phyloP scores from a whole-genome alignment of 129 eudicot species.

The Chrysanthemum seticuspe region DNA sequence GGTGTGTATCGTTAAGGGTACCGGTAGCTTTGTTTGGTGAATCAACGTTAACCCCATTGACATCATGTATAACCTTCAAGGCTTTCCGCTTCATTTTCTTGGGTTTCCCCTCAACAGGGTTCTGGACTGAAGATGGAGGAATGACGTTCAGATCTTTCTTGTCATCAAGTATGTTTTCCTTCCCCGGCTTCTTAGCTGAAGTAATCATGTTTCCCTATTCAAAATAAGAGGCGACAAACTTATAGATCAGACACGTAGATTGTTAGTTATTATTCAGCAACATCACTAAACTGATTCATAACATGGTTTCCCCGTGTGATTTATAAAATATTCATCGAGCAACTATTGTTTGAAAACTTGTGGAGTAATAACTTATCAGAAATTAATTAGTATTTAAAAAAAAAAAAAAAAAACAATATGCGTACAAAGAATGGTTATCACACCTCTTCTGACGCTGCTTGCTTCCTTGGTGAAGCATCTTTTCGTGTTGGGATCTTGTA shows the following conservation, averaged over 20 bases:
- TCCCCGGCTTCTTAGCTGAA: constrained; percentile 50
- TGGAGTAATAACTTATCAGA: background rate
- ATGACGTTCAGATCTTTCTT: constrained; percentile 23
- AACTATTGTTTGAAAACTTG: background rate
- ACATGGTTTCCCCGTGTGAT: background rate
- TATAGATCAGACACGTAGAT: background rate
- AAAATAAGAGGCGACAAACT: background rate
- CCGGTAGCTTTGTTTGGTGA: too few species aligned
- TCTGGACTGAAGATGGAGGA: constrained; percentile 11
- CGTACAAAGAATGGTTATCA: constrained; percentile 7
- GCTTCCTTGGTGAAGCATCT: constrained; percentile 31
- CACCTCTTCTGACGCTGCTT: constrained; percentile 35
- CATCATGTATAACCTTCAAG: constrained; percentile 1
- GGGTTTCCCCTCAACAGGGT: constrained; percentile 18
- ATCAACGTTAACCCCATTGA: background rate
- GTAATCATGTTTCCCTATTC: constrained; percentile 31
- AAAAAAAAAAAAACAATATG: background rate
- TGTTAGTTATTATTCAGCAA: background rate
- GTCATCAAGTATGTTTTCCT: constrained; percentile 59
- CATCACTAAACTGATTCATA: background rate
- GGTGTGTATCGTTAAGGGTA: background rate
- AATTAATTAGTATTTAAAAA: background rate
- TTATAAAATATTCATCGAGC: background rate
- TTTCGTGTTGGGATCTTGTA: constrained; percentile 29
- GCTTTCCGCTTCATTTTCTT: constrained; percentile 33